Evolutionary conservation across 371 early-diverging fungal species (phyloP).

Genomic region (Mortierella sp.): DNA sequence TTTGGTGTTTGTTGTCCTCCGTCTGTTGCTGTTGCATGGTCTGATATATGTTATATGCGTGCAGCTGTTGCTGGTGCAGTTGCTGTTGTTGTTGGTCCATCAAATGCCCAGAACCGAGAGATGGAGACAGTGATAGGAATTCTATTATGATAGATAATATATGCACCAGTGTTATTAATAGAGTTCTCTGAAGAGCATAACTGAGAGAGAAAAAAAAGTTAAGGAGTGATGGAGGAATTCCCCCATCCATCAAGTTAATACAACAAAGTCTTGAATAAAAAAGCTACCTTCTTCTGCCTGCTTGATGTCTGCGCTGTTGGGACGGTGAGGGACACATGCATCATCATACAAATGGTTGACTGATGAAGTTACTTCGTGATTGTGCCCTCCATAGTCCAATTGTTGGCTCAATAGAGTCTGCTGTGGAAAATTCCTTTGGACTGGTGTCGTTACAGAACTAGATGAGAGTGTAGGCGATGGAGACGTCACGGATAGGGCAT

Average conservation of each 20-base stretch:
- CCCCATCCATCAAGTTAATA: too few relatives aligned
- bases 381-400: neutral
- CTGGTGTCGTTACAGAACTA: slow-evolving; percentile 1
- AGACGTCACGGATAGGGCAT: slow-evolving; percentile 9
- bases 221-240: too few relatives aligned
- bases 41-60: slow-evolving; percentile 1
- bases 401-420: slow-evolving; percentile 28
- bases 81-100: slow-evolving; percentile 13
- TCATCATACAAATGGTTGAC: slow-evolving; percentile 16
- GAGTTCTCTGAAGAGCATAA: too few relatives aligned
- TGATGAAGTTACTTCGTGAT: neutral
- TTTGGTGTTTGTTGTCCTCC: slow-evolving; percentile 14
- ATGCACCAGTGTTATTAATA: neutral
- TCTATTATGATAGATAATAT: neutral
- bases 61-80: neutral
- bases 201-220: neutral
- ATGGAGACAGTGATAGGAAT: slow-evolving; percentile 20
- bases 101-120: neutral
- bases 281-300: slow-evolving; percentile 38
- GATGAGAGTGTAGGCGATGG: slow-evolving; percentile 31
- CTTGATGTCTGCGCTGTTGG: slow-evolving; percentile 23
- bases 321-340: slow-evolving; percentile 17
- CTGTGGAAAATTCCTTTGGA: slow-evolving; percentile 14
- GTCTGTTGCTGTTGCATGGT: slow-evolving; percentile 1
- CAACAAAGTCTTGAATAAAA: neutral